Base-by-base conservation (phyloP, 805 yeast genomes). In the Monosporozyma aerobia region DNA sequence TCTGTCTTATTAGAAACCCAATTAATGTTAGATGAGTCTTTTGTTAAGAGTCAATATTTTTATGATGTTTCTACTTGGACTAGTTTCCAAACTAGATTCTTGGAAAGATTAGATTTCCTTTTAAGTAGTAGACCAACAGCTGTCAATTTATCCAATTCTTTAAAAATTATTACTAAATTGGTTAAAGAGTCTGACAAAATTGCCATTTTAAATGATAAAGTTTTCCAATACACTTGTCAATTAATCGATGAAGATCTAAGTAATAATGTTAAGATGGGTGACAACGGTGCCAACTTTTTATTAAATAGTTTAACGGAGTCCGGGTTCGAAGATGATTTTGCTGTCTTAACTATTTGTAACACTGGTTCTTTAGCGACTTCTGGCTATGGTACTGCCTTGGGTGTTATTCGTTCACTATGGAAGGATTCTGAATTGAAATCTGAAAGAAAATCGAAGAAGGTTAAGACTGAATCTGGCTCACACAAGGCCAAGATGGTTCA, bases 321-420 rank as follows among this genome's bases (percentile, higher is more conserved):
- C 56, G 70, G 73, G 4, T 82, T 79, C 60, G 63, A 68, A 19
- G 88, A 85, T 11, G 83, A 84, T 4, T 83, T 90, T 64, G 80
- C 95, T 1, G 90, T 89, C 3, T 70, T 94, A 64, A 92, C 98
- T 1, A 87, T 94, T 53, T 92, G 99, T 70, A 92, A 92, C 70
- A 92, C 99, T 0, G 99, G 99, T 0, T 88, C 97, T 0, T 74
- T 92, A 54, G 99, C 99, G 1, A 92, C 99, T 1, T 88, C 98
- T 3, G 98, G 98, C 2, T 92, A 90, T 65, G 99, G 99, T 32
- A 92, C 99, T 5, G 98, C 98, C 0, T 75, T 92, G 32, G 98
- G 99, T 13, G 87, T 94, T 25, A 81, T 92, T 41, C 79, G 98
- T 58, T 81, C 96, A 0, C 73, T 87, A 56, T 78, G 77, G 77